Base-by-base conservation (phyloP, 306 rosid species). In the Cucumis cinereus region DNA sequence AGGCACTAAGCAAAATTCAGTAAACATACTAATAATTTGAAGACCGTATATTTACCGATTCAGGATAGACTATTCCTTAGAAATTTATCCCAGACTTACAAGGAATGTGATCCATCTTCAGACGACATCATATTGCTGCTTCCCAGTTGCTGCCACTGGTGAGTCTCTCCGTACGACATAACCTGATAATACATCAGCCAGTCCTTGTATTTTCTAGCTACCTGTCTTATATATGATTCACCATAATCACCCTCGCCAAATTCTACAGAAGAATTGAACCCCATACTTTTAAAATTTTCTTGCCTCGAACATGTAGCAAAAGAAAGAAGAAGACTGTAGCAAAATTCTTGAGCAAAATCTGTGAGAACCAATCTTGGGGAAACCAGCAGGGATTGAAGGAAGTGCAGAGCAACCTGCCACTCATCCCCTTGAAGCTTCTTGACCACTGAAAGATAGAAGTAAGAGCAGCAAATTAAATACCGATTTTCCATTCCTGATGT, bases 371-470 rank as follows among this genome's bases (percentile, higher is more conserved):
- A 77, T 41, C 16, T 79, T 5, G 96, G 96, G 4, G 87, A 84
- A 12, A 91, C 96, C 85, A 89, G 74, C 19, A 91, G 85, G 14
- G 96, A 89, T 80, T 91, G 96, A 4, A 91, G 86, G 80, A 91
- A 89, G 89, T 91, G 92, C 66, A 89, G 83, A 2, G 92, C 96
- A 49, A 90, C 85, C 71, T 91, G 96, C 92, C 93, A 91, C 79
- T 89, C 93, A 62, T 91, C 93, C 41, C 86, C 84, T 28, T 83
- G 93, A 19, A 91, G 86, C 8, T 77, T 91, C 73, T 89, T 84
- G 10, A 91, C 89, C 33, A 86, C 70, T 0, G 96, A 84, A 72
- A 91, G 90, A 72, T 87, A 91, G 80, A 91, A 89, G 80, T 87
- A 91, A 6, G 96, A 89, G 75, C 92, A 91, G 64, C 93, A 89